Evolutionary conservation across 371 early-diverging fungal species (phyloP).

Genomic region (Mucor piriformis): DNA sequence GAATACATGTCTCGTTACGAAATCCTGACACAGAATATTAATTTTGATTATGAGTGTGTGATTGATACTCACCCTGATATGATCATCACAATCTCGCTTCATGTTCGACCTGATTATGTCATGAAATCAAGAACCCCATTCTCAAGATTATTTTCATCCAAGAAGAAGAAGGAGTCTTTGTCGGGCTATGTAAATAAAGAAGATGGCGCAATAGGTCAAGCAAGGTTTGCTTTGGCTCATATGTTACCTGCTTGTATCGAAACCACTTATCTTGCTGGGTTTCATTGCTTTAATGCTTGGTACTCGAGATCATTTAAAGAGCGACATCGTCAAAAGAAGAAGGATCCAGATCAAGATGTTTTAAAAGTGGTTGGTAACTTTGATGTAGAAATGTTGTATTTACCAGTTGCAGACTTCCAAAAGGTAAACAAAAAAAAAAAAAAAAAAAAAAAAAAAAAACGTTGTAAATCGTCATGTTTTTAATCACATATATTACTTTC

Average conservation of each 20-base stretch:
- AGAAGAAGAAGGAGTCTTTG: slow-evolving; percentile 34
- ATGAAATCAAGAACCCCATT: slow-evolving; percentile 39
- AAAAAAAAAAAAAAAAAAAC: not conserved
- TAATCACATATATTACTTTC: not conserved
- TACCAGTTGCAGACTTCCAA: slow-evolving; percentile 27
- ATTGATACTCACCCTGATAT: slow-evolving; percentile 40
- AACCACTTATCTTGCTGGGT: slow-evolving; percentile 39
- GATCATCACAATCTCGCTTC: slow-evolving; percentile 40
- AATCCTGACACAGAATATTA: slow-evolving; percentile 28
- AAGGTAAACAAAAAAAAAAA: slow-evolving; percentile 16
- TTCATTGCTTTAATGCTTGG: slow-evolving; percentile 56
- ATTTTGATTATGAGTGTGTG: slow-evolving; percentile 42
- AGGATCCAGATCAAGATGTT: slow-evolving; percentile 19
- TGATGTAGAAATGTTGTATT: slow-evolving; percentile 41
- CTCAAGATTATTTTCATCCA: slow-evolving; percentile 35
- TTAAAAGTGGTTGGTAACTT: slow-evolving; percentile 46
- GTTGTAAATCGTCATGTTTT: too few species aligned
- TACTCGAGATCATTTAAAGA: slow-evolving; percentile 32
- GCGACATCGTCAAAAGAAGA: slow-evolving; percentile 28
- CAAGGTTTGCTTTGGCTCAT: slow-evolving; percentile 43
- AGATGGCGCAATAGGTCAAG: slow-evolving; percentile 50
- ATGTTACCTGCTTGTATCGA: slow-evolving; percentile 47
- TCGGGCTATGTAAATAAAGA: slow-evolving; percentile 46
- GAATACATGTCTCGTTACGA: slow-evolving; percentile 56
- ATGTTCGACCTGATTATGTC: slow-evolving; percentile 44